A percentile compares a stretch with the other conserved stretches of the same genome.
Evolutionary conservation across 108 stramenopile genomes (phyloP).

Genomic region (Pseudonitzschia delicatissima): DNA sequence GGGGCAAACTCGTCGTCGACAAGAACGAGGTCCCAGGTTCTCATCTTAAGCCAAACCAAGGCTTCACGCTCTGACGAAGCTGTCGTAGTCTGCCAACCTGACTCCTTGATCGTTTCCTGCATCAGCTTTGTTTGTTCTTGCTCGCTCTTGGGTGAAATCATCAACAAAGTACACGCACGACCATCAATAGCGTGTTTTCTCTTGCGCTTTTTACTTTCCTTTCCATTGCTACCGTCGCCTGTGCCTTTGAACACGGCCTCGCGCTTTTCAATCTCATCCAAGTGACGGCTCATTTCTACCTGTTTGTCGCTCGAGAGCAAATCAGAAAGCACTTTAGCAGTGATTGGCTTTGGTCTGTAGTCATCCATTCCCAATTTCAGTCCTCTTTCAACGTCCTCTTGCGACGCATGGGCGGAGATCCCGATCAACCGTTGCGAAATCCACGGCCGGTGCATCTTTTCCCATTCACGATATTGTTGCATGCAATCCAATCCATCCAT

Average conservation of each 20-base stretch:
- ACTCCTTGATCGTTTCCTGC: constrained; percentile 18
- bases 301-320: constrained; percentile 21
- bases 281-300: constrained; percentile 2
- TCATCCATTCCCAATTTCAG: constrained; percentile 54
- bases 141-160: constrained; percentile 7
- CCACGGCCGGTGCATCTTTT: constrained; percentile 38
- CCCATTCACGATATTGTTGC: constrained; percentile 65
- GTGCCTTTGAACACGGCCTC: not conserved
- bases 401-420: constrained; percentile 56
- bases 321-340: constrained; percentile 39
- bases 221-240: not conserved
- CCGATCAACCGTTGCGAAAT: constrained; percentile 48
- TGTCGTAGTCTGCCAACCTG: constrained; percentile 39
- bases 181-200: not conserved
- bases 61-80: constrained; percentile 35
- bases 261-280: constrained; percentile 16
- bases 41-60: constrained; percentile 39
- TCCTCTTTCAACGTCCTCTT: constrained; percentile 42
- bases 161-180: constrained; percentile 9
- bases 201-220: not conserved
- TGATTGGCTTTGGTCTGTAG: constrained; percentile 51
- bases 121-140: constrained; percentile 8
- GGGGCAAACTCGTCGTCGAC: constrained; percentile 47
- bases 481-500: constrained; percentile 80
- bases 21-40: constrained; percentile 54